These are phyloP conservation scores for Termitomyces sp. DNA, from an alignment of 768 basidiomycete genomes.

Conservation along the genomic window DNA sequence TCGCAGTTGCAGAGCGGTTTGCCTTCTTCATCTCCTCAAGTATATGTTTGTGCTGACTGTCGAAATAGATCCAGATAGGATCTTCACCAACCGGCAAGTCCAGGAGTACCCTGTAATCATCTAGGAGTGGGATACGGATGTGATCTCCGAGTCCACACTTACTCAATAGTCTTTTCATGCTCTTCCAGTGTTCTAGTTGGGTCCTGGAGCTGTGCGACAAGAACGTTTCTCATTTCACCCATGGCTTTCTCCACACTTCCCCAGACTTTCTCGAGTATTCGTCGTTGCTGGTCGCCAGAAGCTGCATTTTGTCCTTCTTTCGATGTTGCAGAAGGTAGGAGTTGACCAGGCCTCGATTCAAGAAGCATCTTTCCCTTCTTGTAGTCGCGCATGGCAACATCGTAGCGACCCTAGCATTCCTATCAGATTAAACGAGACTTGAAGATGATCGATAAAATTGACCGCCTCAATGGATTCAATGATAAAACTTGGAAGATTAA, in stretches of 20 bases:
- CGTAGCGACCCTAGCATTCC: conserved; percentile 76
- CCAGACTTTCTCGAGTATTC: conserved; percentile 97
- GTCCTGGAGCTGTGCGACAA: conserved; percentile 80
- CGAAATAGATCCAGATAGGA: conserved; percentile 94
- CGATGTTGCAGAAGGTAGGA: conserved; percentile 64
- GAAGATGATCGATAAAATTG: conserved; percentile 25
- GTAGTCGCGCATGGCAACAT: conserved; percentile 91
- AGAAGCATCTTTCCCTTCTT: conserved; percentile 93
- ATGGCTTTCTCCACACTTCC: conserved; percentile 91
- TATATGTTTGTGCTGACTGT: conserved; percentile 87
- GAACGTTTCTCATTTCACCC: conserved; percentile 79
- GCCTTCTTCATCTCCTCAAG: conserved; percentile 69
- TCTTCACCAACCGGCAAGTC: conserved; percentile 87
- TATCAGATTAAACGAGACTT: conserved; percentile 1
- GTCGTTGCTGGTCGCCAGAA: conserved; percentile 68
- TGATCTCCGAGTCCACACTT: conserved; percentile 23
- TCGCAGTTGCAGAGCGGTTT: conserved; percentile 48
- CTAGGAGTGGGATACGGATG: conserved; percentile 9
- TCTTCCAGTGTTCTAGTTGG: conserved; percentile 81
- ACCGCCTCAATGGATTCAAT: conserved; percentile 89
- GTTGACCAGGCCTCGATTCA: conserved; percentile 84
- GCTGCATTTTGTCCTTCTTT: conserved; percentile 52
- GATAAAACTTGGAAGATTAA: conserved; percentile 92
- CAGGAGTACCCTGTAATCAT: conserved; percentile 64
- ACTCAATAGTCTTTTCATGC: conserved; percentile 97